Evolutionary conservation across 257 asterid genomes (phyloP), one percentile per base, ranked within the genome.

Genomic region (Rubia yunnanensis): DNA sequence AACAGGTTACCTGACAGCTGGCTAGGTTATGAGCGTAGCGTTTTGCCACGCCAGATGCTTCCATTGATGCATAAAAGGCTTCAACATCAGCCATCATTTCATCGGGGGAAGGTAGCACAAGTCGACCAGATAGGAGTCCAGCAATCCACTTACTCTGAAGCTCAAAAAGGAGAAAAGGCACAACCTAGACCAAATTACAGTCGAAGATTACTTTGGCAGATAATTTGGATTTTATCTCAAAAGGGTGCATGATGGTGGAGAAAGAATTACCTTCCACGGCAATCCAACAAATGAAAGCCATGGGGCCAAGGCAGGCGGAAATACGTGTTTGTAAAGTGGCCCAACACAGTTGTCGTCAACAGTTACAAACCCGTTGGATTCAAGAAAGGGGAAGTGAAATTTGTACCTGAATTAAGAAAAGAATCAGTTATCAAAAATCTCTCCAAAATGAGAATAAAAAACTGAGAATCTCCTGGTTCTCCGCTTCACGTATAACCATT

Each of bases 141-240:
- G 99, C 99, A 10, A 94, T 86, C 99, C 97, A 94, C 78, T 79
- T 94, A 79, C 79, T 75, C 77, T 94, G 97, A 76, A 72, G 78
- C 82, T 94, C 99, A 73, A 73, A 75, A 79, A 86, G 34, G 63
- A 86, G 91, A 75, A 92, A 88, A 18, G 97, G 99, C 61, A 80
- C 88, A 65, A 90, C 97, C 99, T 94, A 80, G 66, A 50, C 63
- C 46, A 66, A 44, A 62, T n/a, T 39, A 50, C 50, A 61, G 44
- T 5, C 9, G 39, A 39, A 57, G 20, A 44, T 67, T 39, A 44
- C n/a, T 14, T 0, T 41, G 50, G 52, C 52, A 44, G 52, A 15
- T 15, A 44, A 44, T 0, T 39, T 39, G 1, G 20, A 44, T 44
- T 44, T 20, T 10, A 44, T 15, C 52, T 15, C 22, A 2, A 32